Evolutionary conservation across 768 basidiomycete species (phyloP).

Genomic region (Rhodotorula babjevae): DNA sequence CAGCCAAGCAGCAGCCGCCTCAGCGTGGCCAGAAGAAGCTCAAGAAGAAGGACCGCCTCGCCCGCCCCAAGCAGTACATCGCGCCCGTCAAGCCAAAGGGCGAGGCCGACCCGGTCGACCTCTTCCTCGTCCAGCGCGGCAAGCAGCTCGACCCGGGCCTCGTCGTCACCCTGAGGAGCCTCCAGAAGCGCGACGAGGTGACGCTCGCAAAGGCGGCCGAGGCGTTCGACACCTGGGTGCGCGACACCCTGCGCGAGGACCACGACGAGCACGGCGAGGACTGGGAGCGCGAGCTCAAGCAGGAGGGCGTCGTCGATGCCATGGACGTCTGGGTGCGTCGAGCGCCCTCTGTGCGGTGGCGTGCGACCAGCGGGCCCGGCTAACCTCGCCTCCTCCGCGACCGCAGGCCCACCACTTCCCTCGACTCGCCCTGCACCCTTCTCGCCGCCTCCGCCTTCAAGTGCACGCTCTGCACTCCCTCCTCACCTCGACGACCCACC

Average conservation of each 20-base stretch:
- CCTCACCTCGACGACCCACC: slow-evolving; percentile 55
- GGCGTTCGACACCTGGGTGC: slow-evolving; percentile 69
- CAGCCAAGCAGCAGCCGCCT: too few relatives aligned
- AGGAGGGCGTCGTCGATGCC: slow-evolving; percentile 56
- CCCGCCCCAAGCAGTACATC: slow-evolving; percentile 74
- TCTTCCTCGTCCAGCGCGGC: slow-evolving; percentile 22
- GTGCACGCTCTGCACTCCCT: slow-evolving; percentile 61
- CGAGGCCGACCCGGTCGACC: slow-evolving; percentile 35
- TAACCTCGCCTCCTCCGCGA: background rate
- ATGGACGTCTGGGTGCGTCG: slow-evolving; percentile 82
- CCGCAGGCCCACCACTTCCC: slow-evolving; percentile 78
- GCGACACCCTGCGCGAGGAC: slow-evolving; percentile 44
- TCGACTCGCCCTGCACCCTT: slow-evolving; percentile 70
- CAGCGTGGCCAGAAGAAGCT: slow-evolving; percentile 35
- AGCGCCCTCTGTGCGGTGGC: background rate
- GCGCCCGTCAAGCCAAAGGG: slow-evolving; percentile 56
- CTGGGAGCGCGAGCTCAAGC: slow-evolving; percentile 39
- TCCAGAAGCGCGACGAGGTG: slow-evolving; percentile 83
- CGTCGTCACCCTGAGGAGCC: slow-evolving; percentile 68
- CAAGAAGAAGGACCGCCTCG: slow-evolving; percentile 55
- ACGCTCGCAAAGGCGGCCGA: slow-evolving; percentile 81
- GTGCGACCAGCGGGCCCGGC: background rate
- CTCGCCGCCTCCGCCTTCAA: slow-evolving; percentile 65
- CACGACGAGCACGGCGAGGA: slow-evolving; percentile 51
- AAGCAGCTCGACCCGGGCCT: slow-evolving; percentile 68